A percentile compares a stretch with the other conserved stretches of the same genome.
phyloP scores from a whole-genome alignment of 345 rosid genomes.

The Orychophragmus violaceus region DNA sequence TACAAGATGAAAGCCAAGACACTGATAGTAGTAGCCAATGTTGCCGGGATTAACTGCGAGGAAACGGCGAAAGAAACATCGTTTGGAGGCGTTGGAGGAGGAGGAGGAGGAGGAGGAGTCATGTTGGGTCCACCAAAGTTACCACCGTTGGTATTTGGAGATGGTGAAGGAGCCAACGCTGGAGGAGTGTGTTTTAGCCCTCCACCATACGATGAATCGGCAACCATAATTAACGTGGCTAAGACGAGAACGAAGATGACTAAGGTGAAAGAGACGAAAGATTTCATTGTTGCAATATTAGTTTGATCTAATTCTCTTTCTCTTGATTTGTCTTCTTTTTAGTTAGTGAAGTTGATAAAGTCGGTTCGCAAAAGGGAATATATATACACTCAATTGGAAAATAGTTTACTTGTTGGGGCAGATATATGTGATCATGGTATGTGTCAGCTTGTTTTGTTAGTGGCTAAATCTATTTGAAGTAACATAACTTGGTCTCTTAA shows the following conservation, averaged over 20 bases:
- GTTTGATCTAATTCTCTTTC: neutral
- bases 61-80: neutral
- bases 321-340: neutral
- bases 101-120: no score
- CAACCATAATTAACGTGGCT: neutral
- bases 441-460: no score
- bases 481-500: no score
- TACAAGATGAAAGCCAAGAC: neutral
- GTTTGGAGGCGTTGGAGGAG: conserved; percentile 4
- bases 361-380: neutral
- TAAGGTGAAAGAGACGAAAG: neutral
- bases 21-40: neutral
- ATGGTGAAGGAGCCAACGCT: conserved; percentile 10
- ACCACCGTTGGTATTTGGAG: neutral
- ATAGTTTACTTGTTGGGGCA: no score
- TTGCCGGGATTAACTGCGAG: neutral
- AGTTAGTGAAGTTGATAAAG: neutral
- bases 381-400: no score
- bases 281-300: neutral
- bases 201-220: neutral
- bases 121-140: neutral
- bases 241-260: neutral
- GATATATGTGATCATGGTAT: no score
- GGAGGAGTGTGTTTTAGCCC: neutral
- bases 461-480: no score